Percentiles rank a stretch among this genome's conserved stretches.
These are phyloP conservation scores for Phylloporus arenicola DNA, from an alignment of 768 basidiomycete genomes.

Conservation along the genomic window DNA sequence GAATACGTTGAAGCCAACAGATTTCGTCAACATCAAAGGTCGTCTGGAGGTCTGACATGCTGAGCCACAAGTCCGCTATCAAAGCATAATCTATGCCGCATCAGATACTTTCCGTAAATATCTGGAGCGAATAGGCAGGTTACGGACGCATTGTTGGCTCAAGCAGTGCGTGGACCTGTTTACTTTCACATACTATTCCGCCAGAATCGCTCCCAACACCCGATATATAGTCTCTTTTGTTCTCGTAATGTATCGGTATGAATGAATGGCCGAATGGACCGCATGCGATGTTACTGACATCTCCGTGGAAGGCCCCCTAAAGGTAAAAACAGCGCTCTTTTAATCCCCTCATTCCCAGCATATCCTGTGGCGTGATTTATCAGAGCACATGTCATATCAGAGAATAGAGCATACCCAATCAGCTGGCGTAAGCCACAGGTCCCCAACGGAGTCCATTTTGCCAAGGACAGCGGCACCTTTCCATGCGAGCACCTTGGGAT, in stretches of 20 bases:
- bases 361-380: conserved; percentile 43
- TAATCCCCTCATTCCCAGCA: conserved; percentile 73
- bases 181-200: conserved; percentile 6
- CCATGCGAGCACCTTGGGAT: conserved; percentile 88
- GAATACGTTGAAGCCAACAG: conserved; percentile 43
- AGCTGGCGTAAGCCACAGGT: conserved; percentile 79
- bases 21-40: conserved; percentile 50
- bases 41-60: conserved; percentile 46
- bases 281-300: not conserved
- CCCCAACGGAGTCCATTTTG: conserved; percentile 84
- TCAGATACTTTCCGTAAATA: conserved; percentile 13
- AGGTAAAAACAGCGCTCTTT: conserved; percentile 81
- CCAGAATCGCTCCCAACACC: not conserved
- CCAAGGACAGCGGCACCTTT: conserved; percentile 90
- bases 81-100: conserved; percentile 19
- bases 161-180: conserved; percentile 1
- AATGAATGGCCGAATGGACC: not conserved
- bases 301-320: conserved; percentile 27
- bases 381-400: not conserved
- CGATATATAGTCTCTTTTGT: conserved; percentile 2
- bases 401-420: conserved; percentile 69
- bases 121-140: not conserved
- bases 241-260: conserved; percentile 13
- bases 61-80: not conserved
- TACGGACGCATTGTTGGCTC: not conserved